Percentiles rank a stretch among this genome's conserved stretches.
These are phyloP conservation scores for Ustilago cynodontis DNA, from an alignment of 1,284 basidiomycete species.

Conservation along the genomic window DNA sequence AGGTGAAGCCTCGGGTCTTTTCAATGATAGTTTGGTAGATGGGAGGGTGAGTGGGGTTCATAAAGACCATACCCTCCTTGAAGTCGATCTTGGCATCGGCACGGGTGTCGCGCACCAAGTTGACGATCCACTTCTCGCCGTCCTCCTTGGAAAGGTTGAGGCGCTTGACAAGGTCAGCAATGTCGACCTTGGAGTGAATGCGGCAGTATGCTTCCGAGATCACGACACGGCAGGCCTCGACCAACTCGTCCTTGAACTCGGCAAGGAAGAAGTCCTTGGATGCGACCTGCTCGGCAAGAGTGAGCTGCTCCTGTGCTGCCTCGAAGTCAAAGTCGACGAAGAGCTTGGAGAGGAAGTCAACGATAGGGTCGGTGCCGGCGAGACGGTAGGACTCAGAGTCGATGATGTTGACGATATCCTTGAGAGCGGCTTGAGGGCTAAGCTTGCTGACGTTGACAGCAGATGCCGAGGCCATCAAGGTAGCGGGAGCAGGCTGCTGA, in stretches of 20 bases:
- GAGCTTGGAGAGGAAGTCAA: constrained; percentile 90
- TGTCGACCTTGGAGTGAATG: constrained; percentile 96
- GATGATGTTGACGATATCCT: constrained; percentile 67
- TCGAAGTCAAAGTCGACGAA: constrained; percentile 94
- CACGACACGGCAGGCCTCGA: constrained; percentile 94
- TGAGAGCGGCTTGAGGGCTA: constrained; percentile 64
- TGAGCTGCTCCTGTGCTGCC: constrained; percentile 85
- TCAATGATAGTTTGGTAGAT: constrained; percentile 96
- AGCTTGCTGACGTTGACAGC: constrained; percentile 59
- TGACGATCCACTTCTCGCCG: constrained; percentile 99
- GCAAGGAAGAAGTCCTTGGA: constrained; percentile 93
- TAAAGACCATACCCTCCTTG: constrained; percentile 95
- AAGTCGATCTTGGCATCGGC: constrained; percentile 98
- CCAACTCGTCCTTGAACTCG: constrained; percentile 89
- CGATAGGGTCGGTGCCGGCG: constrained; percentile 93
- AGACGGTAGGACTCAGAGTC: constrained; percentile 69
- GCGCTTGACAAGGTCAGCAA: constrained; percentile 91
- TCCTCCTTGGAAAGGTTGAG: constrained; percentile 91
- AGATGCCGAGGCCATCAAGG: constrained; percentile 43
- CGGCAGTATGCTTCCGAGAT: constrained; percentile 97
- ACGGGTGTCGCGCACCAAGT: constrained; percentile 94
- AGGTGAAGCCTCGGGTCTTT: constrained; percentile 89
- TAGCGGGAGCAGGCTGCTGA: constrained; percentile 49
- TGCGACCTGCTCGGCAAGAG: constrained; percentile 84
- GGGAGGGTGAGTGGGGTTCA: constrained; percentile 87